Base-by-base conservation (phyloP, 495 filamentous ascomycete species). In the Viridothelium virens region DNA sequence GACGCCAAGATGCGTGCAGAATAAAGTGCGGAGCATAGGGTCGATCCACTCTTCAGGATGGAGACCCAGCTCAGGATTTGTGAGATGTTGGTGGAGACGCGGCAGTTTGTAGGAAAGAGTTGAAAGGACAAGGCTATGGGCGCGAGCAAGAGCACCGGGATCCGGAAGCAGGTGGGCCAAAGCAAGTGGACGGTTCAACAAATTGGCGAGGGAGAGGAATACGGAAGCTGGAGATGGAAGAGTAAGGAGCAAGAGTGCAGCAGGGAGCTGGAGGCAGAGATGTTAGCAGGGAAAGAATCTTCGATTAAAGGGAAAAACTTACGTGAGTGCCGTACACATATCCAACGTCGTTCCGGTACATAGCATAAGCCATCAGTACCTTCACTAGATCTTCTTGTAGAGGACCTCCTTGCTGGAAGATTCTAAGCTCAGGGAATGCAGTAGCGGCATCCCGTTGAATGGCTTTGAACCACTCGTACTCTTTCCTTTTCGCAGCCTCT, bases 271-370 rank as follows among this genome's bases (percentile, higher is more conserved):
- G 38, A 64, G 62, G 14, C 25, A 16, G 39, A 53, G 48, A 18
- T 36, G 39, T 33, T 5, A 14, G 53, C 53, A 18, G 6, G 5
- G 18, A 53, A 25, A 41, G 78, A 5, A 5, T 34, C 2, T 18
- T 14, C 2, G 14, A 18, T 56, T 37, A 63, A 59, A 14, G 5
- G 31, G 31, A 18, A 36, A 25, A 59, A 59, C 53, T 81, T 75
- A 90, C 87, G 75, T 96, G 92, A 69, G 90, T 90, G 65, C 93
- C 92, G 65, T 86, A 84, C 63, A 92, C 84, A 69, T 96, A 96
- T 68, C 93, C 93, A 67, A 97, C 90, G 75, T 98, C 94, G 68
- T 86, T 88, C 67, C 94, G 85, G 77, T 98, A 97, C 90, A 95
- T 91, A 50, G 86, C 85, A 74, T 97, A 97, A 5, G 94, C 94